A percentile compares a stretch with the other conserved stretches of the same genome.
These are phyloP conservation scores for Pleodorina starrii DNA, from an alignment of 139 green algal genomes.

Conservation along the genomic window DNA sequence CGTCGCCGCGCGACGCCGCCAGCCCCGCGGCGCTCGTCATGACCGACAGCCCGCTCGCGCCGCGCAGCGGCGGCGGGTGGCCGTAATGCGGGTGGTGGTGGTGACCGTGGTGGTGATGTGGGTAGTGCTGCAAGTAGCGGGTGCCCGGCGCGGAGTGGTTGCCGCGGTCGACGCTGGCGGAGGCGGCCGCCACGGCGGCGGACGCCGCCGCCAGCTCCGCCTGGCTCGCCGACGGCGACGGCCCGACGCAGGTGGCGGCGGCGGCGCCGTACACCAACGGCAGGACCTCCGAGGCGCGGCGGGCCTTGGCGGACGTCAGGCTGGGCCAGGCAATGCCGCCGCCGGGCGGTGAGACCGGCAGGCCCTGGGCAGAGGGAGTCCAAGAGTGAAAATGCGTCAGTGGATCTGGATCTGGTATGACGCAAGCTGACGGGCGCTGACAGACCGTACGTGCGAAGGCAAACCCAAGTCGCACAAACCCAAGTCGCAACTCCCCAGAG, in stretches of 20 bases:
- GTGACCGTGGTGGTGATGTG: not conserved
- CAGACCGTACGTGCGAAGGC: too few relatives aligned
- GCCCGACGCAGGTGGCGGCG: not conserved
- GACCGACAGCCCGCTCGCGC: constrained; percentile 16
- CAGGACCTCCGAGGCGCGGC: constrained; percentile 25
- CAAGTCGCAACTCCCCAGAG: too few relatives aligned
- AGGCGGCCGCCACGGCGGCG: not conserved
- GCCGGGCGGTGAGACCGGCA: not conserved
- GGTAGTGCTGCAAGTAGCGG: not conserved
- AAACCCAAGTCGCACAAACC: too few relatives aligned
- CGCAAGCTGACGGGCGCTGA: too few relatives aligned
- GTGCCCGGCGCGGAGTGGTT: not conserved
- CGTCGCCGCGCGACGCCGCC: not conserved
- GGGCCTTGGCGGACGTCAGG: not conserved
- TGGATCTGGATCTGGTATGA: too few relatives aligned
- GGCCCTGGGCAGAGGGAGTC: not conserved
- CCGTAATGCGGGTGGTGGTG: constrained; percentile 1
- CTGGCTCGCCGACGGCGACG: not conserved
- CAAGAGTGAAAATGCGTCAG: too few relatives aligned
- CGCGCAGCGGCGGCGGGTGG: not conserved
- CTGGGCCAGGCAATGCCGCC: not conserved
- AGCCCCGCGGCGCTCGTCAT: constrained; percentile 1
- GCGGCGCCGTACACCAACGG: not conserved
- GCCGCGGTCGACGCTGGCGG: not conserved
- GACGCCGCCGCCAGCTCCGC: constrained; percentile 16